A percentile compares a stretch with the other conserved stretches of the same genome.
These are phyloP conservation scores for Barnettozyma botsteinii DNA, from an alignment of 805 yeast genomes.

Conservation along the genomic window DNA sequence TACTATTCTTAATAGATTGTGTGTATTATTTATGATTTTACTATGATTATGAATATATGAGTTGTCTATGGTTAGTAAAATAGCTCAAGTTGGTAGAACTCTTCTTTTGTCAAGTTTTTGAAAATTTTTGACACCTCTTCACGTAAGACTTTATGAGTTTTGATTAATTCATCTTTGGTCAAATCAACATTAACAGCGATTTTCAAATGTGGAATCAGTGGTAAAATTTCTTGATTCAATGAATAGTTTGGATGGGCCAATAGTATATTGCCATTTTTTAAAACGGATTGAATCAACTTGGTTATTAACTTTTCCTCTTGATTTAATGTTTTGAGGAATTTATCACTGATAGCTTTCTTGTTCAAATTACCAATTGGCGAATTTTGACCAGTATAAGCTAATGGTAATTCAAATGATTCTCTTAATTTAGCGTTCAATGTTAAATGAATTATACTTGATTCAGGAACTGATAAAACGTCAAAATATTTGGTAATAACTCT, in stretches of 20 bases:
- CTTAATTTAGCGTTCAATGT: conserved; percentile 46
- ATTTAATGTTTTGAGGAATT: conserved; percentile 31
- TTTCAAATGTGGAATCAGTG: conserved; percentile 57
- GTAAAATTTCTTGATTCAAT: conserved; percentile 67
- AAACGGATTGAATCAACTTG: conserved; percentile 51
- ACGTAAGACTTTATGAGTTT: conserved; percentile 36
- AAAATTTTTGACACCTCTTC: conserved; percentile 24
- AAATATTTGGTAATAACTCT: conserved; percentile 33
- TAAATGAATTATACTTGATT: conserved; percentile 68
- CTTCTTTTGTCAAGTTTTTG: conserved; percentile 3
- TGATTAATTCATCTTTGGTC: conserved; percentile 37
- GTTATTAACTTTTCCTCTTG: conserved; percentile 60
- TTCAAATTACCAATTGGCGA: conserved; percentile 24
- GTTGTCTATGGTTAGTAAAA: neutral
- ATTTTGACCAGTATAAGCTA: conserved; percentile 26
- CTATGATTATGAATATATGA: too few relatives aligned
- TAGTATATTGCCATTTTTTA: conserved; percentile 44
- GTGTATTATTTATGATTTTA: neutral
- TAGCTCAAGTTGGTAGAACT: neutral
- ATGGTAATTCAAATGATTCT: conserved; percentile 40
- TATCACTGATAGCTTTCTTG: conserved; percentile 28
- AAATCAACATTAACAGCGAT: conserved; percentile 44
- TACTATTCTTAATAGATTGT: too few relatives aligned
- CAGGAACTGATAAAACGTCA: conserved; percentile 47
- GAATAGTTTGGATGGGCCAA: conserved; percentile 60